Conservation (phyloP, 352 stramenopile species). For the Pythium rishiriense region DNA sequence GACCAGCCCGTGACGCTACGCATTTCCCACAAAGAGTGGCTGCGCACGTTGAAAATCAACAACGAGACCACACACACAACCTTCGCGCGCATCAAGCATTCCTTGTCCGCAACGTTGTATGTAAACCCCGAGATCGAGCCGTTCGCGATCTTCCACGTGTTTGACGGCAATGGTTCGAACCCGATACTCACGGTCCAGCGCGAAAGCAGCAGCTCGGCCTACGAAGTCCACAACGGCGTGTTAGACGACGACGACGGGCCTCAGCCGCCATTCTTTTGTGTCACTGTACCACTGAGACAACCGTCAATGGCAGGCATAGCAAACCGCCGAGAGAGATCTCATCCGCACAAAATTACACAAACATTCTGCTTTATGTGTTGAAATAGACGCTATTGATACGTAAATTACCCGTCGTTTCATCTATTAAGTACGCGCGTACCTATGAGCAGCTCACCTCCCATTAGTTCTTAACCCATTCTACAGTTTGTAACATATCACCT, state of each 20-base stretch:
- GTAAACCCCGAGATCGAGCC: conserved; percentile 4
- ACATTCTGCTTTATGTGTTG: no score
- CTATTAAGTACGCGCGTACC: background rate
- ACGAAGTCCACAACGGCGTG: conserved; percentile 6
- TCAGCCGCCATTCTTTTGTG: conserved; percentile 1
- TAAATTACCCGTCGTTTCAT: background rate
- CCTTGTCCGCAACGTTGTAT: background rate
- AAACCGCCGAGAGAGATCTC: no score
- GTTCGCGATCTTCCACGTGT: conserved; percentile 8
- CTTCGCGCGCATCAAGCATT: background rate
- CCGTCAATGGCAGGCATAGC: no score
- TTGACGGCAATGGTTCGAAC: background rate
- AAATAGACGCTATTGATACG: background rate
- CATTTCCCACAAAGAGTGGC: background rate
- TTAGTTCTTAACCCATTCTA: background rate
- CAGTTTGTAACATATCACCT: background rate
- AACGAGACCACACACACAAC: background rate
- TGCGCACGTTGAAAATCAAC: conserved; percentile 2
- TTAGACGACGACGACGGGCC: conserved; percentile 6
- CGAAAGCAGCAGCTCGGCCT: background rate
- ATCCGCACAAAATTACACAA: no score
- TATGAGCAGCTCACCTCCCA: background rate
- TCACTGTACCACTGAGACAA: no score
- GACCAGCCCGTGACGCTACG: background rate
- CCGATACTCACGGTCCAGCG: conserved; percentile 7